phyloP scores from a whole-genome alignment of 768 basidiomycete species.

The Pleurotus citrinopileatus region DNA sequence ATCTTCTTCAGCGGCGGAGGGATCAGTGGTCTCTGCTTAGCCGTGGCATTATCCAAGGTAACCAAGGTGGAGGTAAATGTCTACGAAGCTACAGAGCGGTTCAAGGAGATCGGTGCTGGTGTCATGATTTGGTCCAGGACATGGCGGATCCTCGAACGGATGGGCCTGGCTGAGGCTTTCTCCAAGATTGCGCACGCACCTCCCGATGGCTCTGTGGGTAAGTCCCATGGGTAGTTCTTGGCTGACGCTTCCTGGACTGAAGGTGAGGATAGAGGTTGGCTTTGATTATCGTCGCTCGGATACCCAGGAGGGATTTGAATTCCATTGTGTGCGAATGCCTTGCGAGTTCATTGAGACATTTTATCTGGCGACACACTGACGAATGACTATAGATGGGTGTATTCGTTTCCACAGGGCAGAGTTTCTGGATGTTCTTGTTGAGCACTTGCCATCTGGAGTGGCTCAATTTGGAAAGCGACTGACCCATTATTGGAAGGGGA shows the following conservation, averaged over 20 bases:
- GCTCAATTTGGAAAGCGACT: conserved; percentile 37
- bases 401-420: conserved; percentile 48
- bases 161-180: conserved; percentile 35
- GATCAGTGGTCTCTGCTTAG: conserved; percentile 39
- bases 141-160: conserved; percentile 39
- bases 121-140: conserved; percentile 46
- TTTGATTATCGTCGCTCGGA: conserved; percentile 48
- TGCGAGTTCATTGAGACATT: conserved; percentile 22
- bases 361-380: neutral
- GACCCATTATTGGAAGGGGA: conserved; percentile 21
- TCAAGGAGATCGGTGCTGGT: conserved; percentile 50
- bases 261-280: conserved; percentile 29
- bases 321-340: conserved; percentile 38
- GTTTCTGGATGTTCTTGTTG: conserved; percentile 40
- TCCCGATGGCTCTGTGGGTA: conserved; percentile 28
- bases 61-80: conserved; percentile 35
- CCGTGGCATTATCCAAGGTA: conserved; percentile 36
- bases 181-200: conserved; percentile 30
- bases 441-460: conserved; percentile 28
- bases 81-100: conserved; percentile 45
- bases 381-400: conserved; percentile 27
- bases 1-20: conserved; percentile 28
- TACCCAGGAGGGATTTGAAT: conserved; percentile 34
- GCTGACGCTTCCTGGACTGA: neutral
- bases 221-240: conserved; percentile 2